These are phyloP conservation scores for Chlorella sp. DNA, from an alignment of 139 green algal genomes.

Conservation along the genomic window DNA sequence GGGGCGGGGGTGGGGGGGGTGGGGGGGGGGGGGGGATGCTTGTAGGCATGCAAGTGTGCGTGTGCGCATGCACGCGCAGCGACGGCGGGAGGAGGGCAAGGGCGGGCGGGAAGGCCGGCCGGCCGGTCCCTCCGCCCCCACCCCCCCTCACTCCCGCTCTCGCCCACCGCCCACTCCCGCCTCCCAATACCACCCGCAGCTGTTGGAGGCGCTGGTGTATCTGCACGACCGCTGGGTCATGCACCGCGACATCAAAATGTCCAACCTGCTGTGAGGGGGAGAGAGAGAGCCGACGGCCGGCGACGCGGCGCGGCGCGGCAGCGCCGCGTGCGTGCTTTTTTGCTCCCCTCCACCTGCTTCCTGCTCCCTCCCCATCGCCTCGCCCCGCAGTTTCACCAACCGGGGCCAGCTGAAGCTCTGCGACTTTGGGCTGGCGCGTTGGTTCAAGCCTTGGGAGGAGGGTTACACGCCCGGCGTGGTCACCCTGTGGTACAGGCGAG, in stretches of 20 bases:
- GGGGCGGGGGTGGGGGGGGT: background rate
- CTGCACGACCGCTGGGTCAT: slow-evolving; percentile 75
- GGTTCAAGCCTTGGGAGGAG: slow-evolving; percentile 45
- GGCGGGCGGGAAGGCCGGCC: background rate
- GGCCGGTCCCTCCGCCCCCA: background rate
- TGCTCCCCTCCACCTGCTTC: background rate
- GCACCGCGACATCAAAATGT: slow-evolving; percentile 78
- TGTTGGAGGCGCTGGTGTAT: slow-evolving; percentile 69
- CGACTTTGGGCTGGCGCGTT: slow-evolving; percentile 77
- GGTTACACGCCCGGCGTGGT: slow-evolving; percentile 47
- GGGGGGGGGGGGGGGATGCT: background rate
- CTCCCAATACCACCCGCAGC: slow-evolving; percentile 51
- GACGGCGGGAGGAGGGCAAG: background rate
- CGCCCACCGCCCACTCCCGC: background rate
- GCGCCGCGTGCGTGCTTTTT: no score
- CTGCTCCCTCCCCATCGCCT: background rate
- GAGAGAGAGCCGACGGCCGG: no score
- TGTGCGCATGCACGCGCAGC: background rate
- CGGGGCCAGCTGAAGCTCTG: slow-evolving; percentile 72
- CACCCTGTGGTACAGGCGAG: slow-evolving; percentile 56
- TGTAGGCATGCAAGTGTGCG: no score
- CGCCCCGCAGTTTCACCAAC: slow-evolving; percentile 14
- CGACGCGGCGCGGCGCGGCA: no score
- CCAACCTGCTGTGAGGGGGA: slow-evolving; percentile 76
- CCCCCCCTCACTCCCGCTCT: background rate